These are phyloP conservation scores for Fusarium siculi DNA, from an alignment of 2,329 filamentous ascomycete species.

Conservation along the genomic window DNA sequence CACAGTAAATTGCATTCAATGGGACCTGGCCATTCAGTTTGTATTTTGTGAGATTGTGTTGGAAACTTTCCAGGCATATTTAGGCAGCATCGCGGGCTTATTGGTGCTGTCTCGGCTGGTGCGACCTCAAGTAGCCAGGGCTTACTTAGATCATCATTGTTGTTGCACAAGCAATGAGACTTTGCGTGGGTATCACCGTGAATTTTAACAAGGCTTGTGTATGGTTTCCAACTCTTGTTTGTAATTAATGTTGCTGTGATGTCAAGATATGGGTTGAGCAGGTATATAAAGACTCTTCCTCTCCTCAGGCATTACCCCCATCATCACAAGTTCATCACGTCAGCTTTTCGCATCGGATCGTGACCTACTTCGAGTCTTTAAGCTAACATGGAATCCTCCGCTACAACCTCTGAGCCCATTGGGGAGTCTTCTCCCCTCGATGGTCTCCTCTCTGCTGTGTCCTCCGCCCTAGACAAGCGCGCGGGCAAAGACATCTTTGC, in stretches of 20 bases:
- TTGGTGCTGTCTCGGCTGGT: not conserved
- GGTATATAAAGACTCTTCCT: not conserved
- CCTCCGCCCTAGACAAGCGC: not conserved
- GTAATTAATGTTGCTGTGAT: accelerated
- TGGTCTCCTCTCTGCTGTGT: not conserved
- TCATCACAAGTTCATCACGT: not conserved
- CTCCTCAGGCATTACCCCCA: not conserved
- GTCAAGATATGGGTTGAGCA: too few species aligned
- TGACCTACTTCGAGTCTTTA: accelerated
- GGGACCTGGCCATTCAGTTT: not conserved
- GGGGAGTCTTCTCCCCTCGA: not conserved
- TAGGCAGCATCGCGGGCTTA: not conserved
- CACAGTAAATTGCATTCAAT: not conserved
- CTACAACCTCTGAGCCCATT: accelerated
- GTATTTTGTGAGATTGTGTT: not conserved
- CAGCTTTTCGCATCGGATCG: not conserved
- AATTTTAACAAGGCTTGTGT: not conserved
- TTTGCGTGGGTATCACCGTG: not conserved
- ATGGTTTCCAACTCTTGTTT: accelerated
- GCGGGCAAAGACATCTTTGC: slow-evolving; percentile 16
- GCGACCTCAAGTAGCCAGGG: not conserved
- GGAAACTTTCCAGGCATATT: not conserved
- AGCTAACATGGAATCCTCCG: not conserved
- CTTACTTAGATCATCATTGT: not conserved
- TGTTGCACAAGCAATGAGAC: not conserved